Percentiles rank a stretch among this genome's conserved stretches.
Conservation (phyloP, 371 early-diverging fungal species). For the Mortierella sp. region DNA sequence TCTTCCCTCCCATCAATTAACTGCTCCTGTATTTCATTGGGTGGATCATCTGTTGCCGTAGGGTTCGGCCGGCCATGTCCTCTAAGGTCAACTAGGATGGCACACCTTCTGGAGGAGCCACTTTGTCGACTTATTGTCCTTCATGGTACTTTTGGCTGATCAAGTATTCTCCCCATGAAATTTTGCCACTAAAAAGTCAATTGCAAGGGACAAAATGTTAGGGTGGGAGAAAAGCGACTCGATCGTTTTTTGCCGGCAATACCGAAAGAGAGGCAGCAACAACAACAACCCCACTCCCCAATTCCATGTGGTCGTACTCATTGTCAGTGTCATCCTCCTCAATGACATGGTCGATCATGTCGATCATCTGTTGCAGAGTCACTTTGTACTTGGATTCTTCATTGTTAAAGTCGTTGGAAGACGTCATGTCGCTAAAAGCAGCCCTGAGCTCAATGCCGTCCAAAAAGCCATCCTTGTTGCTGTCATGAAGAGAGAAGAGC, state of each 20-base stretch:
- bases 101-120: not conserved
- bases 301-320: conserved; percentile 54
- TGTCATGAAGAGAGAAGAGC: conserved; percentile 69
- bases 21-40: no score
- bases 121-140: conserved; percentile 12
- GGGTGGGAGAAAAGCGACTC: not conserved
- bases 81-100: no score
- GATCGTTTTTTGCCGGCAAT: not conserved
- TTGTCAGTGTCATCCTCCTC: conserved; percentile 70
- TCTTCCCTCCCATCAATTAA: no score
- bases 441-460: conserved; percentile 79
- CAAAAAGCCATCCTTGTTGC: conserved; percentile 69
- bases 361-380: conserved; percentile 54
- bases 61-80: no score
- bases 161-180: conserved; percentile 80
- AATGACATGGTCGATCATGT: conserved; percentile 72
- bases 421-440: conserved; percentile 66
- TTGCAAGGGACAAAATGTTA: not conserved
- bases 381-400: conserved; percentile 20
- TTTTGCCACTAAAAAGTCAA: conserved; percentile 65
- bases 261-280: not conserved
- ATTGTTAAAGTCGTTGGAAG: conserved; percentile 50
- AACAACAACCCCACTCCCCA: not conserved
- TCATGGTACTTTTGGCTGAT: conserved; percentile 72
- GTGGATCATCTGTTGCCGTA: no score